phyloP scores from a whole-genome alignment of 2,329 filamentous ascomycete species.

The Nectriaceae sp. region DNA sequence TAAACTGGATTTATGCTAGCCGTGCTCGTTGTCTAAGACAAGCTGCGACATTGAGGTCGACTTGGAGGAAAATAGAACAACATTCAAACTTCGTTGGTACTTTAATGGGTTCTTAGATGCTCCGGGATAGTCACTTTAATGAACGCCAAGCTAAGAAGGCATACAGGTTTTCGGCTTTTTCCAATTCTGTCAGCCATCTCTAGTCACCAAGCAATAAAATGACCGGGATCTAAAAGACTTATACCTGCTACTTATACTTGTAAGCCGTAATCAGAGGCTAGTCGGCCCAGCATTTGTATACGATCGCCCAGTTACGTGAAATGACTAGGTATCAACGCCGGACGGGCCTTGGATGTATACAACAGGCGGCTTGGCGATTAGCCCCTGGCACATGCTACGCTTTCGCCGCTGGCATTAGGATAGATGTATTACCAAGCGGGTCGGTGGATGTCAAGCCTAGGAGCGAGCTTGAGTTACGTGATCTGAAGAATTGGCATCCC shows the following conservation, averaged over 20 bases:
- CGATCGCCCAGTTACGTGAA: too few species aligned
- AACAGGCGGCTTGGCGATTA: neutral
- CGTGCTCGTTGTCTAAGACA: neutral
- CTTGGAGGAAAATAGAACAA: neutral
- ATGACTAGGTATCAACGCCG: neutral
- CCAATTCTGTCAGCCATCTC: neutral
- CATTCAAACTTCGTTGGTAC: neutral
- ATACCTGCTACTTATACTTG: neutral
- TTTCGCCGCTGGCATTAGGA: neutral
- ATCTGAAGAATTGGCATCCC: neutral
- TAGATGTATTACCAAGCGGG: neutral
- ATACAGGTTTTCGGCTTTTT: neutral
- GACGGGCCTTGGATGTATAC: neutral
- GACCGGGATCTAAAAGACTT: neutral
- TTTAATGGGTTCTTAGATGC: neutral
- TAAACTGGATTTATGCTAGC: neutral
- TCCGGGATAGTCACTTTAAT: neutral
- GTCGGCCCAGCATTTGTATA: neutral
- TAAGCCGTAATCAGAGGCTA: neutral
- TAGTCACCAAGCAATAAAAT: neutral
- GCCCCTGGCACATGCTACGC: neutral
- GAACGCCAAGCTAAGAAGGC: neutral
- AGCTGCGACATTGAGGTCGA: neutral
- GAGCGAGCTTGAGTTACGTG: neutral
- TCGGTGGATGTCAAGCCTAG: neutral